Base-by-base conservation (phyloP, 2,329 filamentous ascomycete species). In the Nigrospora oryzae region DNA sequence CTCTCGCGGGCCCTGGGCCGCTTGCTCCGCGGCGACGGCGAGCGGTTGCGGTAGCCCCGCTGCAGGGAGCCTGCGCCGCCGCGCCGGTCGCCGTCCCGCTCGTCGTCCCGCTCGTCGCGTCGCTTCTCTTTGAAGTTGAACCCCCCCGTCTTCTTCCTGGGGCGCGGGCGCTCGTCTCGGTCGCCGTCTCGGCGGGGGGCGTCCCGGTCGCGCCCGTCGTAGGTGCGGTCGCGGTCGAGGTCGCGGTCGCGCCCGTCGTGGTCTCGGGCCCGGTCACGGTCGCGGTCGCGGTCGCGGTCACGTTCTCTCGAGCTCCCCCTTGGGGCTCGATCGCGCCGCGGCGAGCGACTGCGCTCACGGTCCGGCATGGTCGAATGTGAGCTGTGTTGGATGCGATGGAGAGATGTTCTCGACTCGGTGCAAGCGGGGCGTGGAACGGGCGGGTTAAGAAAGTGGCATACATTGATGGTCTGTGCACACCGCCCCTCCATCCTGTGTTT, bases 91-190 rank as follows among this genome's bases (percentile, higher is more conserved):
- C 55, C 63, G 30, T 74, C 69, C 35, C 68, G 64, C 34, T 71
- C 66, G 41, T 70, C 66, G 12, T 65, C 61, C 49, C 71, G 66
- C 42, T 73, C 68, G 42, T 68, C 66, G 30, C 66, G 63, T 35
- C 73, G 68, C 54, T 70, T 74, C 43, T 78, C 75, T 53, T 82
- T 83, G 69, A 74, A 81, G 52, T 71, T 72, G 53, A 82, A 78
- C 11, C 77, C 75, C 5, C 74, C 71, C 46, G 64, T 67, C 49
- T 62, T 61, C 51, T 57, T 60, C 23, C 44, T 45, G 28, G 57
- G 56, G 10, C 56, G 51, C 2, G 58, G 54, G 10, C 53, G 33
- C 17, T 46, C 46, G 35, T 56, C 56, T 35, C 52, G 47, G 35
- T 47, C 38, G 11, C 38, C 16, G 30, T 41, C 30, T 11, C 34